Evolutionary conservation across 768 basidiomycete genomes (phyloP).

Genomic region (Tricholoma sp.): DNA sequence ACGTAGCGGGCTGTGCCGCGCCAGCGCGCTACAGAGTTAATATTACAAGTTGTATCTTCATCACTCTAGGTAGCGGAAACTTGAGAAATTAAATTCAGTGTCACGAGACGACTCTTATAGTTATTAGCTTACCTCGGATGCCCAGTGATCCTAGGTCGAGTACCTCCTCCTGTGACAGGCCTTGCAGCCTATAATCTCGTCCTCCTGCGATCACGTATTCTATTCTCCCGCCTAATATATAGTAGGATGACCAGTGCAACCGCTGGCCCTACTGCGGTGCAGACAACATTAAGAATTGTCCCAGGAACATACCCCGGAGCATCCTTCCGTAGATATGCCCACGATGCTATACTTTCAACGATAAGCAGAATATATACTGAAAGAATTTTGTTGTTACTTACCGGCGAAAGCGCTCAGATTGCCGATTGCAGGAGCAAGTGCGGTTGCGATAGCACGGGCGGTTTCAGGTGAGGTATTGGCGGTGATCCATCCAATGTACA

Average conservation of each 20-base stretch:
- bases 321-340: neutral
- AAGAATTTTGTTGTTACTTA: neutral
- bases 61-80: neutral
- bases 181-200: neutral
- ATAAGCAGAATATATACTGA: neutral
- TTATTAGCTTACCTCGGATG: neutral
- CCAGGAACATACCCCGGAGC: neutral
- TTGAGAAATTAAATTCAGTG: neutral
- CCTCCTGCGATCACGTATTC: neutral
- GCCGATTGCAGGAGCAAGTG: neutral
- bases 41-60: neutral
- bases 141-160: neutral
- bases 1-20: no score
- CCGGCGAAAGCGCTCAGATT: neutral
- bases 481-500: neutral
- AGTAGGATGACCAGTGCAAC: neutral
- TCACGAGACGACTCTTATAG: neutral
- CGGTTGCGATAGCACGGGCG: neutral
- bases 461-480: neutral
- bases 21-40: no score
- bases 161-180: neutral
- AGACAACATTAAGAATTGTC: neutral
- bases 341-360: neutral
- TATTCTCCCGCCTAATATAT: neutral
- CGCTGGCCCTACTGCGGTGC: neutral